These are phyloP conservation scores for Clarireedia hainanense DNA, from an alignment of 2,329 filamentous ascomycete species.

Conservation along the genomic window DNA sequence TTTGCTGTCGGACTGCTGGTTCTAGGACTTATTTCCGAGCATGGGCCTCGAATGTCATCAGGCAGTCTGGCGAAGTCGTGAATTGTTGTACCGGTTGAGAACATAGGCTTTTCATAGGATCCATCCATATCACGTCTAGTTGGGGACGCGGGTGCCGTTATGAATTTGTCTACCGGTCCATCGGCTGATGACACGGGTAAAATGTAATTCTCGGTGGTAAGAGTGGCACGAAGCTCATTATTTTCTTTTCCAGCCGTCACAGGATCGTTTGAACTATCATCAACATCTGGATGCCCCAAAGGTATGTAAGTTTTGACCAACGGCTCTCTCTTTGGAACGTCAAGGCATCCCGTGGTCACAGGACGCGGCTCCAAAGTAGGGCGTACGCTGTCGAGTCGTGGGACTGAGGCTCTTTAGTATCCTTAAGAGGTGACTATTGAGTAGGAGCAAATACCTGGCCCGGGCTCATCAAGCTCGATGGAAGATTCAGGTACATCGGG, in stretches of 20 bases:
- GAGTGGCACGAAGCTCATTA: neutral
- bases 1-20: neutral
- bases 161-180: neutral
- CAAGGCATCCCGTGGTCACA: neutral
- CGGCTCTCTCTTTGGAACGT: neutral
- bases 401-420: too few relatives aligned
- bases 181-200: neutral
- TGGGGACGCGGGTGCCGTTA: conserved; percentile 3
- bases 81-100: neutral
- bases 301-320: neutral
- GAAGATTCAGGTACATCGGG: conserved; percentile 1
- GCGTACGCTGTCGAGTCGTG: neutral
- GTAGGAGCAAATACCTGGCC: neutral
- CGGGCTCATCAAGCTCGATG: neutral
- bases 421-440: neutral
- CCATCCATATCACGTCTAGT: conserved; percentile 2
- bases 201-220: neutral
- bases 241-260: neutral
- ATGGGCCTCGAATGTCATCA: conserved; percentile 2
- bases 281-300: neutral
- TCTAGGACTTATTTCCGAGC: conserved; percentile 4
- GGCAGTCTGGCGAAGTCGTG: conserved; percentile 2
- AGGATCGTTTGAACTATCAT: neutral
- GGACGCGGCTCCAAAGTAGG: neutral
- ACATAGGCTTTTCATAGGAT: neutral